phyloP scores from a whole-genome alignment of 2,329 filamentous ascomycete genomes.

The Cercospora sesami region DNA sequence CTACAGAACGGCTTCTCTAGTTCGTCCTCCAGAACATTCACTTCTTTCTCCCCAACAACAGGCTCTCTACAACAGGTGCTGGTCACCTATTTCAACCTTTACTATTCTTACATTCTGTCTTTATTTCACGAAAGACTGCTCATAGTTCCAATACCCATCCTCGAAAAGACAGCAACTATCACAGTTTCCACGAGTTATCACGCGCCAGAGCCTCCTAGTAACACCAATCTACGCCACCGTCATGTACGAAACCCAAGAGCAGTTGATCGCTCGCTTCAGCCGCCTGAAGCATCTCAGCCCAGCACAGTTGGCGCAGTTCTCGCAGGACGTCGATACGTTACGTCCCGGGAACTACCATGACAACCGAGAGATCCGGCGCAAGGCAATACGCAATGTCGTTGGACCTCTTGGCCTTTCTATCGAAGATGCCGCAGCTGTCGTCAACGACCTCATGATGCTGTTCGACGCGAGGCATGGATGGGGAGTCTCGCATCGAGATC shows the following conservation, averaged over 20 bases:
- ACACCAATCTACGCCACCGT: background rate
- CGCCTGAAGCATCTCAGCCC: background rate
- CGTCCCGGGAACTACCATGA: background rate
- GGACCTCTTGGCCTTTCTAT: background rate
- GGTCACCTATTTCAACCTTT: background rate
- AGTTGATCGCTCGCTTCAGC: background rate
- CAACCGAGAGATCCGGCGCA: background rate
- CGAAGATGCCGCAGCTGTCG: background rate
- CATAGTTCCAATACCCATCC: background rate
- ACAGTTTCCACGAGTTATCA: background rate
- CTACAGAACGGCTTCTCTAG: background rate
- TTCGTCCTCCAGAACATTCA: background rate
- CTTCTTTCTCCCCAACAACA: background rate
- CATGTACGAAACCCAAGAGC: background rate
- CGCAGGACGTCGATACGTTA: background rate
- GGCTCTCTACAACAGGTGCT: background rate
- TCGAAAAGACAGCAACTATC: background rate
- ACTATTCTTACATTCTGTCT: background rate
- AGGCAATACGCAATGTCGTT: background rate
- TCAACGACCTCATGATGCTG: background rate
- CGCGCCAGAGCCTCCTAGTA: background rate
- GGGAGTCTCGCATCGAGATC: background rate
- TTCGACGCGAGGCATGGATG: background rate
- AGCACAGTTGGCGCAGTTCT: background rate
- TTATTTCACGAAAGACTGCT: background rate